These are phyloP conservation scores for Zymoseptoria brevis DNA, from an alignment of 2,329 filamentous ascomycete genomes.

Conservation along the genomic window DNA sequence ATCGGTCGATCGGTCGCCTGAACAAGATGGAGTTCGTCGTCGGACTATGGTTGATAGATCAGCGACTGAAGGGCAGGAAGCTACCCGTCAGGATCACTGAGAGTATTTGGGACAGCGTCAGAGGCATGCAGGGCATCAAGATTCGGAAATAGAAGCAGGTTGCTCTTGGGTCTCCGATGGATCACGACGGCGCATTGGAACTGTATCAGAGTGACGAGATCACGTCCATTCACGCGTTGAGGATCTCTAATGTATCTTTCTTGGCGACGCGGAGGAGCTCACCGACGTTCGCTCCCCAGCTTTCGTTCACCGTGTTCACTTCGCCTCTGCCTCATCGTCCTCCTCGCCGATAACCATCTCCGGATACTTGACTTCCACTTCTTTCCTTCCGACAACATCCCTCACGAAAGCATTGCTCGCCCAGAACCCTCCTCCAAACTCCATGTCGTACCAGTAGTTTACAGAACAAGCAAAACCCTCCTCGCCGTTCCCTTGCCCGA, in stretches of 20 bases:
- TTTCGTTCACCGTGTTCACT: neutral
- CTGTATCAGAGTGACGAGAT: neutral
- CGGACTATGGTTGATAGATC: conserved; percentile 75
- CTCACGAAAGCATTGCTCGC: conserved; percentile 48
- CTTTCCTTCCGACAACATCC: conserved; percentile 17
- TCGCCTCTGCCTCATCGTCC: neutral
- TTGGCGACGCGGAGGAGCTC: neutral
- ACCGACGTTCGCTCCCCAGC: no score
- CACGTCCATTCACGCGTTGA: neutral
- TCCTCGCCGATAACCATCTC: conserved; percentile 4
- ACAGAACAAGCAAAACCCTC: conserved; percentile 70
- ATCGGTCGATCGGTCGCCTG: conserved; percentile 48
- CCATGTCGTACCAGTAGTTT: conserved; percentile 85
- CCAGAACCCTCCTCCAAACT: conserved; percentile 63
- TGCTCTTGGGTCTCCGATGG: neutral
- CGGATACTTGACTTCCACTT: conserved; percentile 18
- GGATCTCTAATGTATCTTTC: neutral
- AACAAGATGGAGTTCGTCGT: conserved; percentile 69
- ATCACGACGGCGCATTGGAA: neutral
- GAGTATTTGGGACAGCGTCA: conserved; percentile 68
- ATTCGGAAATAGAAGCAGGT: conserved; percentile 14
- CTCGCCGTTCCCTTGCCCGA: conserved; percentile 59
- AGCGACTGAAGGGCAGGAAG: conserved; percentile 71
- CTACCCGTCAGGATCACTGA: conserved; percentile 61
- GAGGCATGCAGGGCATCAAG: conserved; percentile 35